A percentile compares a stretch with the other conserved stretches of the same genome.
Conservation (phyloP, 2,329 filamentous ascomycete genomes). For the Phialemoniopsis sp. region DNA sequence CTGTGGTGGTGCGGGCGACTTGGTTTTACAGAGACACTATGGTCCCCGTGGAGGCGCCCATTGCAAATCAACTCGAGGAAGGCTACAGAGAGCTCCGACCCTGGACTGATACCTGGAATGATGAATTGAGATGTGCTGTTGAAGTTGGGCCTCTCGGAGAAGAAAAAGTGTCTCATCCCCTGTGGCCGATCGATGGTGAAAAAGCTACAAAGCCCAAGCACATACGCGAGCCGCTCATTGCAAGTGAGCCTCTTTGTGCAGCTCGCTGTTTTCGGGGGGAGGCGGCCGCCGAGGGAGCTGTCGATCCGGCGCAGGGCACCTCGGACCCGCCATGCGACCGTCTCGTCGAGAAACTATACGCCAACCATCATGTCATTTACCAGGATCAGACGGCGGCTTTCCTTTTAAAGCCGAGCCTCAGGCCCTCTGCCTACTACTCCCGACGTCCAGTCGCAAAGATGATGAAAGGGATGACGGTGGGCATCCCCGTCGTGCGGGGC, state of each 20-base stretch:
- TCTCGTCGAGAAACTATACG: constrained; percentile 50
- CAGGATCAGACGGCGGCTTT: constrained; percentile 74
- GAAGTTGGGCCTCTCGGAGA: constrained; percentile 88
- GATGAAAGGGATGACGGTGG: constrained; percentile 75
- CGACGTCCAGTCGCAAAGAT: constrained; percentile 80
- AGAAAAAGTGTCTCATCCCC: constrained; percentile 78
- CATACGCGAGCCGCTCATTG: constrained; percentile 36
- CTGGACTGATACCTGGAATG: constrained; percentile 89
- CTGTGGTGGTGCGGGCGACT: constrained; percentile 76
- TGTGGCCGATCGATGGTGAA: constrained; percentile 66
- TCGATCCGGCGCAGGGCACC: constrained; percentile 17
- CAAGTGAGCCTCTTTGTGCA: constrained; percentile 54
- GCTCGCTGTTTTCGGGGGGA: constrained; percentile 56
- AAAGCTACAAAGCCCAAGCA: constrained; percentile 5
- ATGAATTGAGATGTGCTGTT: constrained; percentile 85
- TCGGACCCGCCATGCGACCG: too few species aligned
- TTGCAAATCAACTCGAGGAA: constrained; percentile 90
- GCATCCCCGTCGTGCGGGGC: constrained; percentile 82
- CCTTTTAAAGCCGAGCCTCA: constrained; percentile 78
- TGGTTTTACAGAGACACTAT: constrained; percentile 98
- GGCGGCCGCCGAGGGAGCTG: constrained; percentile 50
- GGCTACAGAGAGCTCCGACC: constrained; percentile 83
- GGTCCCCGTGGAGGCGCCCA: constrained; percentile 77
- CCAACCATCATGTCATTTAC: constrained; percentile 81
- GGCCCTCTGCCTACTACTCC: constrained; percentile 81